Evolutionary conservation across 192 early-diverging fungal genomes (phyloP).

Genomic region (Phlyctochytrium bullatum): DNA sequence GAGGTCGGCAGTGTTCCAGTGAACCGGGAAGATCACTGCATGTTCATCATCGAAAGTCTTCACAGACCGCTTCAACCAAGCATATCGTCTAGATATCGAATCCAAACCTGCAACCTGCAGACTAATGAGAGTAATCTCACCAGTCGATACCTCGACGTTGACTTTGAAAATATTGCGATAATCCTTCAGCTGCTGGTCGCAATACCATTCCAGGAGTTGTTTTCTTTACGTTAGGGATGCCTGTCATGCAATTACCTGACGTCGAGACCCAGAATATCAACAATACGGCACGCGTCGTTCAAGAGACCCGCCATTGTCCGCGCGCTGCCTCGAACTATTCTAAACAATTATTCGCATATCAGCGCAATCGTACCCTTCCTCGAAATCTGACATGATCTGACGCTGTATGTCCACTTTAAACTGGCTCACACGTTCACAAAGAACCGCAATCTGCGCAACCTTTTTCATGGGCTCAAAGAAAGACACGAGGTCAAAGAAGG

Average conservation of each 20-base stretch:
- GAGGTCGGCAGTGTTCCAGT: slow-evolving; percentile 73
- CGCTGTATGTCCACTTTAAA: slow-evolving; percentile 64
- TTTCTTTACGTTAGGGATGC: neutral
- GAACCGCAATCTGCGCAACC: slow-evolving; percentile 70
- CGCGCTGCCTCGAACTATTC: slow-evolving; percentile 36
- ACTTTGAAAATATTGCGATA: slow-evolving; percentile 78
- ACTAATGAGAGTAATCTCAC: neutral
- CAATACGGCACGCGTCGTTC: slow-evolving; percentile 74
- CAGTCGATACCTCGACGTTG: slow-evolving; percentile 47
- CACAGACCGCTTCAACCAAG: slow-evolving; percentile 88
- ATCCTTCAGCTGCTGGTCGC: slow-evolving; percentile 74
- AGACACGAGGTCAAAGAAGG: slow-evolving; percentile 72
- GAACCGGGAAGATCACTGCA: slow-evolving; percentile 71
- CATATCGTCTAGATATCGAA: slow-evolving; percentile 82
- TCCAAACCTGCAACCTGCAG: slow-evolving; percentile 77
- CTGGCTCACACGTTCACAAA: slow-evolving; percentile 59
- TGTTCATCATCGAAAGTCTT: slow-evolving; percentile 91
- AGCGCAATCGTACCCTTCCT: slow-evolving; percentile 47
- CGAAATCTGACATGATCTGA: slow-evolving; percentile 72
- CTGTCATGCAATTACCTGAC: slow-evolving; percentile 38
- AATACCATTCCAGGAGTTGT: slow-evolving; percentile 75
- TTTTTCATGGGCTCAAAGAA: slow-evolving; percentile 73
- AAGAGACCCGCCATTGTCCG: slow-evolving; percentile 47
- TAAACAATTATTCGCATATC: neutral
- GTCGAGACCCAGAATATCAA: slow-evolving; percentile 66